Base-by-base conservation (phyloP, 768 basidiomycete species). In the Boletus vinaceobasis region DNA sequence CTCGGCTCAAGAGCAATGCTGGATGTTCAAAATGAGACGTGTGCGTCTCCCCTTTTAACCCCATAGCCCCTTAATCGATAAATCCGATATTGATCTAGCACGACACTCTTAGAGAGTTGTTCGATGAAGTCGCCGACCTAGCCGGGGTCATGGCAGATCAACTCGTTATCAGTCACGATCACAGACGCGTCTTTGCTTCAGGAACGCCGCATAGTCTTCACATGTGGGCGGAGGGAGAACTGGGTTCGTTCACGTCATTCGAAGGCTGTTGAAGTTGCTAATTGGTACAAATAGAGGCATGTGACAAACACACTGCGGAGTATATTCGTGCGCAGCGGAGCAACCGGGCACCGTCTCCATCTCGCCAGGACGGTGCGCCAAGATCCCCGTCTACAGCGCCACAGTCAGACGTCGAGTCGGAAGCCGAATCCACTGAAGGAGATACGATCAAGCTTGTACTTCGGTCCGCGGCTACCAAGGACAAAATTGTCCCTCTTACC, bases 371-470 rank as follows among this genome's bases (percentile, higher is more conserved):
- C 32, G 43, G 13, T n/a, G 21, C 23, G 46, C 23, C 47, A 14
- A 48, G 19, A 38, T 49, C 53, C 43, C 60, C 60, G 6, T 47
- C 57, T 5, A 44, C 66, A 42, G 64, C 62, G 8, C 69, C 64
- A 13, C 64, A 63, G 26, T 65, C 69, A 2, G 70, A 61, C 50
- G 52, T 47, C 4, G 64, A 65, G 60, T 65, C 68, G 11, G 77
- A 75, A 27, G 56, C 77, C 21, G 79, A 76, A 45, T 65, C 66
- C 27, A 63, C 64, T 15, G 68, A 65, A 31, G 68, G 59, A 43
- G 80, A 83, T 53, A 86, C 75, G 31, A 80, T 91, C 72, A 87
- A 83, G 58, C 75, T 92, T 27, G 74, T 79, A 37, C 65, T 92
- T 10, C 87, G 87, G 17, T 87, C 88, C 2, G 71, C 71, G 10